Evolutionary conservation across 139 green algal genomes (phyloP), one percentile per base, ranked within the genome.

Genomic region (Nannochloris sp.): DNA sequence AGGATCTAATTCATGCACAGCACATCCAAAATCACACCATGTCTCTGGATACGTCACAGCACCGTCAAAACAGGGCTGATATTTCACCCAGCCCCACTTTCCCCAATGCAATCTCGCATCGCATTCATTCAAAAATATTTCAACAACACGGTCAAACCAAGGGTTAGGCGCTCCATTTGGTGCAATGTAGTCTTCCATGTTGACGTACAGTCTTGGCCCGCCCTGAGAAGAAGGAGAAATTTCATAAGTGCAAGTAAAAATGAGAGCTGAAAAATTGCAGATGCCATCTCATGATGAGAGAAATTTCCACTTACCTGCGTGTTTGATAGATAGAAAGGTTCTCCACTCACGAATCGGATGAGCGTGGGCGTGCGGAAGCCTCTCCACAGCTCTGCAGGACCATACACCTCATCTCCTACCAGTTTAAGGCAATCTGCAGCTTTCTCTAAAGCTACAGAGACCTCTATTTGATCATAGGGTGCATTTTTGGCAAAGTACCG

Each of bases 1-100:
- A 33, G 88, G 88, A 76, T 95, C 88, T 23, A 92, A 71, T 58
- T 80, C 54, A 31, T 79, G 34, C n/a, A 81, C 83, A 3, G 82
- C 82, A 65, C 88, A 95, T 27, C 87, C 87, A 73, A 93, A 95
- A 61, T 87, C 25, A 79, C 88, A 93, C 87, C 85, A 95, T 31
- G 66, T 81, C 13, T 77, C 44, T 12, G 67, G 61, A 67, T 87
- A 91, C 67, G 87, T 73, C 2, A 35, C 46, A 4, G 70, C 64
- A 10, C 29, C 29, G 37, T 64, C 9, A 5, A 15, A 61, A 25
- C 29, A 15, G 8, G 9, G 9, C 8, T 48, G 12, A 23, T 61
- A 56, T 12, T 64, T 3, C 4, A 37, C 30, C 74, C 74, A 84
- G n/a, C 82, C 82, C 23, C 81, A 74, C 60, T 92, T 92, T 63